Evolutionary conservation across 257 asterid species (phyloP).

Genomic region (Fraxinus excelsior): DNA sequence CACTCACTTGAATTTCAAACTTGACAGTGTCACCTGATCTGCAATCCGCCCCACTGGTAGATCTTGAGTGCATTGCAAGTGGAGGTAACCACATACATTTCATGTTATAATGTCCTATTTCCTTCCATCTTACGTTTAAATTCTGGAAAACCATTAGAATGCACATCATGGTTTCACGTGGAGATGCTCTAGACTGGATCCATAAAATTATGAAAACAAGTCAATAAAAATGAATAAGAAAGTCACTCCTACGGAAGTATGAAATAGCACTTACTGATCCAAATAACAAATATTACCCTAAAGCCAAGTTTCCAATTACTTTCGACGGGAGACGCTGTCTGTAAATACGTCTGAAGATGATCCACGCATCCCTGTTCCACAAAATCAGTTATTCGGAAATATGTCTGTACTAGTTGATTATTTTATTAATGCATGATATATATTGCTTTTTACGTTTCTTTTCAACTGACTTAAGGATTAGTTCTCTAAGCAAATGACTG

Average conservation of each 20-base stretch:
- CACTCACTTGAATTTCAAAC: conserved; percentile 62
- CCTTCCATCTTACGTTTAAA: conserved; percentile 52
- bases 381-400: background rate
- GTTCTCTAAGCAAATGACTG: background rate
- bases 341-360: conserved; percentile 16
- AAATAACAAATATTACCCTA: conserved; percentile 26
- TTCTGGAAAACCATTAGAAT: conserved; percentile 37
- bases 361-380: conserved; percentile 19
- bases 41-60: conserved; percentile 23
- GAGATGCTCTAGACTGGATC: conserved; percentile 38
- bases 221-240: background rate
- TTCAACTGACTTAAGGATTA: background rate
- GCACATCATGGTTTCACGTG: conserved; percentile 31
- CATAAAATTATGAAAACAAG: background rate
- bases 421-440: background rate
- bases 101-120: conserved; percentile 47
- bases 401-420: background rate
- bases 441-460: background rate
- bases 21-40: conserved; percentile 41
- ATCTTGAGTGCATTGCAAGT: conserved; percentile 13
- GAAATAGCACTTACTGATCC: background rate
- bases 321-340: conserved; percentile 15
- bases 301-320: conserved; percentile 43
- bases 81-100: conserved; percentile 48
- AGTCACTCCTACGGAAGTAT: background rate